These are phyloP conservation scores for Solanum lycopersicoides DNA, from an alignment of 257 asterid genomes.

Conservation along the genomic window DNA sequence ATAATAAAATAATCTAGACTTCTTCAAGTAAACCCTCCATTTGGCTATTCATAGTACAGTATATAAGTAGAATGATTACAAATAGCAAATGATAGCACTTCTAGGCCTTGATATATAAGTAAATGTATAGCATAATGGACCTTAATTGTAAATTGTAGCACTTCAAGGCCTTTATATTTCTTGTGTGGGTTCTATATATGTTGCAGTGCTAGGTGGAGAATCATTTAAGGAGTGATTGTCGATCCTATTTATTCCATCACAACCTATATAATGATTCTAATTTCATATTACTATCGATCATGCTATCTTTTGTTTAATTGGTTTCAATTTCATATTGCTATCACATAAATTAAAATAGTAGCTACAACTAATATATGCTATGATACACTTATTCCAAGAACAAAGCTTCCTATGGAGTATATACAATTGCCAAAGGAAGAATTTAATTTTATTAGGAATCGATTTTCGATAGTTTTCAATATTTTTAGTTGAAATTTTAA, in stretches of 20 bases:
- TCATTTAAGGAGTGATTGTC: fast-evolving
- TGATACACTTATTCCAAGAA: neutral
- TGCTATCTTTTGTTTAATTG: neutral
- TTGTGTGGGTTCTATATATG: neutral
- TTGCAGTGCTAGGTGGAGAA: neutral
- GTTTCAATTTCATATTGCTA: neutral
- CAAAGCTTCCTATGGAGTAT: neutral
- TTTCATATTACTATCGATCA: neutral
- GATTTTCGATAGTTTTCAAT: neutral
- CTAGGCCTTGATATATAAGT: neutral
- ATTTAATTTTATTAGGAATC: neutral
- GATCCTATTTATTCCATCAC: neutral
- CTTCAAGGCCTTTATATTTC: neutral
- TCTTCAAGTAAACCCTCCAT: neutral
- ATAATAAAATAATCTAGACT: neutral
- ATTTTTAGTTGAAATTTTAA: neutral
- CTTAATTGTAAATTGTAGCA: neutral
- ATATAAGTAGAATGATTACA: neutral
- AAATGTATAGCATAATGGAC: no score
- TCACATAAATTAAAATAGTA: neutral
- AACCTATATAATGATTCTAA: neutral
- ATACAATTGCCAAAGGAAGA: neutral
- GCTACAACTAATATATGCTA: neutral
- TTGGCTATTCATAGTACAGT: neutral
- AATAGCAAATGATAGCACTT: neutral